These are phyloP conservation scores for Lizonia empirigonia DNA, from an alignment of 2,329 filamentous ascomycete genomes.

Conservation along the genomic window DNA sequence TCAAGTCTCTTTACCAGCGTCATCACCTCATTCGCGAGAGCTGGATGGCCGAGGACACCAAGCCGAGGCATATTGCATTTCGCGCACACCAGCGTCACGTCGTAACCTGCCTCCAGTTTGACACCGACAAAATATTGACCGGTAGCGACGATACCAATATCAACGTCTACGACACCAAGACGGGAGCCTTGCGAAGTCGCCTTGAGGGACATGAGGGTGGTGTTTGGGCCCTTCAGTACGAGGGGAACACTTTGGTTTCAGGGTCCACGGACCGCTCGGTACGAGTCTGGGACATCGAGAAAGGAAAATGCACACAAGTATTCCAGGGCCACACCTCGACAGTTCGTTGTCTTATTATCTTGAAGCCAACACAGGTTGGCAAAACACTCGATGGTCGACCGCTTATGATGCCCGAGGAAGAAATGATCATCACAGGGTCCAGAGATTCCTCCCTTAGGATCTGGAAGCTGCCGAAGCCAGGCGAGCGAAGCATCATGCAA, in stretches of 20 bases:
- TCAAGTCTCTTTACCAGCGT: slow-evolving; percentile 93
- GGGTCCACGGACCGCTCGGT: slow-evolving; percentile 96
- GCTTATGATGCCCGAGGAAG: slow-evolving; percentile 91
- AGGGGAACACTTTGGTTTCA: slow-evolving; percentile 92
- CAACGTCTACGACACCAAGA: slow-evolving; percentile 97
- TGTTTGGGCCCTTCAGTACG: slow-evolving; percentile 96
- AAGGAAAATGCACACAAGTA: slow-evolving; percentile 88
- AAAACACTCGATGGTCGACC: slow-evolving; percentile 71
- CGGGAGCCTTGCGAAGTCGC: slow-evolving; percentile 79
- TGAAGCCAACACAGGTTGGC: slow-evolving; percentile 83
- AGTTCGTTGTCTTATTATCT: slow-evolving; percentile 91
- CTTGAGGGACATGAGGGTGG: slow-evolving; percentile 94
- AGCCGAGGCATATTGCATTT: slow-evolving; percentile 91
- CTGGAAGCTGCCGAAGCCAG: slow-evolving; percentile 87
- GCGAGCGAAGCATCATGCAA: slow-evolving; percentile 78
- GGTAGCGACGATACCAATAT: slow-evolving; percentile 98
- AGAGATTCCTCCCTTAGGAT: slow-evolving; percentile 92
- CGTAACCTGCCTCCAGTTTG: slow-evolving; percentile 96
- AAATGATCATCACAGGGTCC: slow-evolving; percentile 95
- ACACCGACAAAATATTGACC: slow-evolving; percentile 96
- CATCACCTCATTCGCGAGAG: slow-evolving; percentile 88
- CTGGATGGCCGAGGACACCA: slow-evolving; percentile 84
- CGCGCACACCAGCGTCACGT: slow-evolving; percentile 95
- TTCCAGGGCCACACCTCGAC: slow-evolving; percentile 98
- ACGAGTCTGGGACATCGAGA: slow-evolving; percentile 99